Conservation (phyloP, 306 rosid species). For the Sechiopsis laciniata region DNA sequence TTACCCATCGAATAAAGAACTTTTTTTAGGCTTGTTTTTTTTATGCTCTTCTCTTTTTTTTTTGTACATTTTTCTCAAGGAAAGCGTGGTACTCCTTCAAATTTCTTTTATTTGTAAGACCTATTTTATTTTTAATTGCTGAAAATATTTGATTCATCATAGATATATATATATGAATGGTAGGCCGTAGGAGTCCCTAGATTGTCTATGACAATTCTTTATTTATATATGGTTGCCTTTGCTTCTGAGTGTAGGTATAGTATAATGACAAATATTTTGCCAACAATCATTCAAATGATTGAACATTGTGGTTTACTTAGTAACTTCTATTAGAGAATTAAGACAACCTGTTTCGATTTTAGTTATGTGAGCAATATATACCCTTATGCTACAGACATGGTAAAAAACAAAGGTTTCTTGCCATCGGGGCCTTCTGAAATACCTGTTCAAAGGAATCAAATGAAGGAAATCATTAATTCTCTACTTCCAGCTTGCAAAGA, state of each 20-base stretch:
- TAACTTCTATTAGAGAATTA: conserved; percentile 9
- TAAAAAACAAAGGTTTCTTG: conserved; percentile 93
- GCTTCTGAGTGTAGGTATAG: background rate
- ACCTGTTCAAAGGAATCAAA: conserved; percentile 82
- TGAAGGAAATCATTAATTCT: conserved; percentile 82
- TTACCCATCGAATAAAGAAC: background rate
- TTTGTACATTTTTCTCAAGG: background rate
- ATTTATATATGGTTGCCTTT: background rate
- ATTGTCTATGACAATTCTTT: background rate
- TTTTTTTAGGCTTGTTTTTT: too few species aligned
- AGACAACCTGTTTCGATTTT: background rate
- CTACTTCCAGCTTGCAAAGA: conserved; percentile 87
- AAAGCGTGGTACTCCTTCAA: too few species aligned
- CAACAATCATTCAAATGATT: background rate
- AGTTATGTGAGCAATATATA: background rate
- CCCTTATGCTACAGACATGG: conserved; percentile 67
- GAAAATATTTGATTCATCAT: conserved; percentile 3
- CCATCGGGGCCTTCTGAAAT: conserved; percentile 99
- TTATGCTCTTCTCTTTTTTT: too few species aligned
- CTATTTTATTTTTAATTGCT: background rate
- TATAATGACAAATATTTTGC: background rate
- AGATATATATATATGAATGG: background rate
- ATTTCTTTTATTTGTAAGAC: background rate
- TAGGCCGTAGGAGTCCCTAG: background rate
- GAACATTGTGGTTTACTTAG: background rate